Evolutionary conservation across 495 filamentous ascomycete genomes (phyloP).

Genomic region (Pseudevernia furfuracea): DNA sequence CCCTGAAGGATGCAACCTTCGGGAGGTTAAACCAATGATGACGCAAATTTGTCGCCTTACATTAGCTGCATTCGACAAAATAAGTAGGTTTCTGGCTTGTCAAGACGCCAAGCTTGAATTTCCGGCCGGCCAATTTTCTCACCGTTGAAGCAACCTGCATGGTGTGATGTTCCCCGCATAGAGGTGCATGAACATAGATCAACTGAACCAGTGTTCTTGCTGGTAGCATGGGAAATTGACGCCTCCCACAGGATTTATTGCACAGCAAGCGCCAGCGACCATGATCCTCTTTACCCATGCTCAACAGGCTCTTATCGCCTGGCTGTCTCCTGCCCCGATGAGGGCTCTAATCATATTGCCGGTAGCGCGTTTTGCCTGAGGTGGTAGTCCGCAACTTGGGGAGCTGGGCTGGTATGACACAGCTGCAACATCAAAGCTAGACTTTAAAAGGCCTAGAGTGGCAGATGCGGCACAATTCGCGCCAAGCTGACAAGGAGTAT

Average conservation of each 20-base stretch:
- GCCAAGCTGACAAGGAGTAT: no score
- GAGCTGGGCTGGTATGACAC: background rate
- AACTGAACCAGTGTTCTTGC: background rate
- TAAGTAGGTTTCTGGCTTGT: background rate
- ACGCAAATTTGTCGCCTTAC: conserved; percentile 3
- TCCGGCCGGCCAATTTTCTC: background rate
- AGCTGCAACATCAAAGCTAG: no score
- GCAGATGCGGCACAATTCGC: no score
- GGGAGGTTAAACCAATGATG: conserved; percentile 16
- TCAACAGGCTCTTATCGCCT: background rate
- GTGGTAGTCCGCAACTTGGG: background rate
- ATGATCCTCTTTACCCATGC: background rate
- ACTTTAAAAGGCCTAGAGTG: no score
- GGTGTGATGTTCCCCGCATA: background rate
- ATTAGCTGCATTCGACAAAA: conserved; percentile 17
- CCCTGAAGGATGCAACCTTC: background rate
- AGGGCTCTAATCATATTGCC: background rate
- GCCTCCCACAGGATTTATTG: background rate
- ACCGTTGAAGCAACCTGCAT: background rate
- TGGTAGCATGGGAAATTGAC: background rate
- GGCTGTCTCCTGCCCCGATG: background rate
- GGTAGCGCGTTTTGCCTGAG: background rate
- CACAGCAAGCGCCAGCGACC: background rate
- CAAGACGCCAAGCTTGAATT: background rate
- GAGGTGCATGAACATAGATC: background rate